phyloP scores from a whole-genome alignment of 495 filamentous ascomycete species.

The Cercophora samala region DNA sequence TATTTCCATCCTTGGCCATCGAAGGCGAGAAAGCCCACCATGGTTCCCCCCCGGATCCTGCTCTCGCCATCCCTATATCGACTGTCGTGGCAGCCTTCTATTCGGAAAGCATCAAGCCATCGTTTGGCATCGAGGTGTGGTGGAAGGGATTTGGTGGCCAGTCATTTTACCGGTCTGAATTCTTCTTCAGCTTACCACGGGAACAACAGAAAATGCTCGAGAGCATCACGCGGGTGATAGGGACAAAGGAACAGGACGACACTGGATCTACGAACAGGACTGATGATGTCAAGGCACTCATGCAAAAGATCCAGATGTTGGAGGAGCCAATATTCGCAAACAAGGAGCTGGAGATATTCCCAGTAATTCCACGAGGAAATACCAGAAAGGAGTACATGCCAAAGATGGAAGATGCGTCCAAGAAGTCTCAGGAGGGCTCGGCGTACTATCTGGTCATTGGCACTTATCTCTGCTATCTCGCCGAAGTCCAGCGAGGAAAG shows the following conservation, averaged over 20 bases:
- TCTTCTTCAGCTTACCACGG: constrained; percentile 69
- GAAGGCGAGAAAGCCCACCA: constrained; percentile 16
- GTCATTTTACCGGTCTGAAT: constrained; percentile 48
- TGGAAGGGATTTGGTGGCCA: constrained; percentile 61
- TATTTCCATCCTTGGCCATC: constrained; percentile 37
- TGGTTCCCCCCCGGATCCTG: constrained; percentile 26
- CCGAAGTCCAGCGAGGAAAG: constrained; percentile 57
- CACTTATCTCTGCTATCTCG: constrained; percentile 74
- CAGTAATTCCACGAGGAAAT: constrained; percentile 72
- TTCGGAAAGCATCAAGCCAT: constrained; percentile 73
- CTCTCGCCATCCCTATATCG: constrained; percentile 57
- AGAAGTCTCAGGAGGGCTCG: constrained; percentile 72
- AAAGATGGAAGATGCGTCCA: constrained; percentile 43
- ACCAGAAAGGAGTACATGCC: constrained; percentile 42
- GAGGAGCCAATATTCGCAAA: constrained; percentile 66
- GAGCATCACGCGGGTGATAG: constrained; percentile 60
- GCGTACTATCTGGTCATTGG: constrained; percentile 86
- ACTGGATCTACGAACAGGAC: constrained; percentile 54
- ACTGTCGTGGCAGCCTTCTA: constrained; percentile 75
- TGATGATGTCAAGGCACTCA: constrained; percentile 58
- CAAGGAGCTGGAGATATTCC: constrained; percentile 71
- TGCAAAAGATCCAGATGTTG: constrained; percentile 62
- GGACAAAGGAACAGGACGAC: constrained; percentile 36
- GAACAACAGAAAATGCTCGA: constrained; percentile 75
- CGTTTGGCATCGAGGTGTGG: constrained; percentile 81